Conservation (phyloP, 2,329 filamentous ascomycete species). For the Epichloe elymi region DNA sequence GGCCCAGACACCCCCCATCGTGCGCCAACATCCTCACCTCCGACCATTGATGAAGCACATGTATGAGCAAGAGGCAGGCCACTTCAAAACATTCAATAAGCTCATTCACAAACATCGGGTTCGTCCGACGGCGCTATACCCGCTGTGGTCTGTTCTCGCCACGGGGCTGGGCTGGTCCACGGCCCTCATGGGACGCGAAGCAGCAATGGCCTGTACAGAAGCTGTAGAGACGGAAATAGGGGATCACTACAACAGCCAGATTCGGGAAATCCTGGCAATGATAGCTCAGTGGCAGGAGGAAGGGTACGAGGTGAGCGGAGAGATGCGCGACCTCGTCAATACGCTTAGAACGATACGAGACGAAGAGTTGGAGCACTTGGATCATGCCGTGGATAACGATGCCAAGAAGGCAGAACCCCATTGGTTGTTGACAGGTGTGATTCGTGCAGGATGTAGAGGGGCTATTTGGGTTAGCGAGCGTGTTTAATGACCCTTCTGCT, state of each 20-base stretch:
- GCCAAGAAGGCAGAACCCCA: conserved; percentile 82
- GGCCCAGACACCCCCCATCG: conserved; percentile 74
- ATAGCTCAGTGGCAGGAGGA: conserved; percentile 58
- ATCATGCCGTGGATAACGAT: conserved; percentile 89
- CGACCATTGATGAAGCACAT: conserved; percentile 91
- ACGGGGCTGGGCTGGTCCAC: conserved; percentile 80
- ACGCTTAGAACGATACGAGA: conserved; percentile 78
- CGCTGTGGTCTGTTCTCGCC: conserved; percentile 72
- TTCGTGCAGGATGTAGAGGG: conserved; percentile 77
- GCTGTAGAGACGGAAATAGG: conserved; percentile 98
- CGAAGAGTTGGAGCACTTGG: conserved; percentile 92
- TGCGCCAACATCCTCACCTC: conserved; percentile 72
- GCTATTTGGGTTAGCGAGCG: conserved; percentile 87
- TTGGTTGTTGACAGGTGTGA: conserved; percentile 74
- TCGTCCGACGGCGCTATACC: conserved; percentile 84
- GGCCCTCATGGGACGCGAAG: conserved; percentile 76
- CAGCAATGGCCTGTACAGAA: conserved; percentile 97
- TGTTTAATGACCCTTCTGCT: conserved; percentile 30
- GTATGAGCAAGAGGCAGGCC: conserved; percentile 89
- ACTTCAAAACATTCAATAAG: conserved; percentile 74
- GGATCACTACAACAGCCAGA: conserved; percentile 87
- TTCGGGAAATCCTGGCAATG: conserved; percentile 71
- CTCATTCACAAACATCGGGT: conserved; percentile 78
- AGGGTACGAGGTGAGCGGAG: conserved; percentile 69
- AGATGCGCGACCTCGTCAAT: conserved; percentile 58